Evolutionary conservation across 306 rosid genomes (phyloP).

Genomic region (Trichosanthes cucumerina): DNA sequence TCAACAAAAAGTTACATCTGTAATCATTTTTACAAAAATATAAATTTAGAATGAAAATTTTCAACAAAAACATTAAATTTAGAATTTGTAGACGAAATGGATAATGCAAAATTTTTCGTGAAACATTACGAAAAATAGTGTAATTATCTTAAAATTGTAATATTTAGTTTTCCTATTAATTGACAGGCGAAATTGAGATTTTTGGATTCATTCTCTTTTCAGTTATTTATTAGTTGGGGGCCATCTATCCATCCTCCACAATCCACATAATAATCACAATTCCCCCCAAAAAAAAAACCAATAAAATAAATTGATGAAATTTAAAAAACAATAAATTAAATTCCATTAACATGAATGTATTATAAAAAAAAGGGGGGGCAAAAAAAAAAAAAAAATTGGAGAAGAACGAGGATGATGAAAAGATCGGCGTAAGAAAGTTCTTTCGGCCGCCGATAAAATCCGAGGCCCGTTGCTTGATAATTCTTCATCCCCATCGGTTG

Average conservation of each 20-base stretch:
- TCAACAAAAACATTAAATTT: no score
- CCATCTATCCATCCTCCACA: background rate
- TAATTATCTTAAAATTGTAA: background rate
- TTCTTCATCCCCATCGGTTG: conserved; percentile 2
- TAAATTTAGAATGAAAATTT: no score
- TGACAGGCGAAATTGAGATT: background rate
- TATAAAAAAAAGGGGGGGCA: background rate
- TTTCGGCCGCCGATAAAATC: conserved; percentile 28
- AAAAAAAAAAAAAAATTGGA: background rate
- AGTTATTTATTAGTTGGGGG: conserved; percentile 7
- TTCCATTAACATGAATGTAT: background rate
- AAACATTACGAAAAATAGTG: background rate
- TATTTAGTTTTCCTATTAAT: background rate
- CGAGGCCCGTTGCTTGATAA: background rate
- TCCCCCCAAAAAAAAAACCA: background rate
- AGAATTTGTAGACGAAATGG: background rate
- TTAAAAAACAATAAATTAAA: background rate
- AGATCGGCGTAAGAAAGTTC: conserved; percentile 11
- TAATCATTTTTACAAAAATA: no score
- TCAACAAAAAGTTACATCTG: background rate
- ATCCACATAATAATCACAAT: background rate
- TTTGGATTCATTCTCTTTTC: background rate
- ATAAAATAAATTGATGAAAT: background rate
- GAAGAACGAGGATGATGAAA: background rate
- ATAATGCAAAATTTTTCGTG: background rate